These are phyloP conservation scores for Aspergillus panamensis DNA, from an alignment of 495 filamentous ascomycete species.

Conservation along the genomic window DNA sequence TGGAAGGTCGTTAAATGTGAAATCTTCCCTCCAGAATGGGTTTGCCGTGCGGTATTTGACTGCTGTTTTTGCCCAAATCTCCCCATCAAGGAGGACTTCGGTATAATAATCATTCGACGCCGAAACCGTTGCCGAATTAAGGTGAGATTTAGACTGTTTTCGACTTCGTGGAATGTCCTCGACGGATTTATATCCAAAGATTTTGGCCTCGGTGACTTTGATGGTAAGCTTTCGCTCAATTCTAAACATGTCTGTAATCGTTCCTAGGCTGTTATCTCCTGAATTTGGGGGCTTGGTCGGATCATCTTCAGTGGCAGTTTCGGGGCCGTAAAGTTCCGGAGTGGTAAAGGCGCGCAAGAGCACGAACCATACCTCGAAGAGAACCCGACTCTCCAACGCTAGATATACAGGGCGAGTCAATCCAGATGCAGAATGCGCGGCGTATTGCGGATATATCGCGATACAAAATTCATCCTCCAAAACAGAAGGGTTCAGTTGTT, in stretches of 20 bases:
- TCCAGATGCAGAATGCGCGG: conserved; percentile 53
- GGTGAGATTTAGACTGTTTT: conserved; percentile 39
- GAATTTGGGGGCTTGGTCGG: conserved; percentile 24
- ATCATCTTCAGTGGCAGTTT: conserved; percentile 32
- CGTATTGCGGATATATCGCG: conserved; percentile 84
- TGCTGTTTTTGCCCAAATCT: conserved; percentile 80
- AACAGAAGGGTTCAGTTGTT: conserved; percentile 86
- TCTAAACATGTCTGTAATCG: conserved; percentile 58
- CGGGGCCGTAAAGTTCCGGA: conserved; percentile 81
- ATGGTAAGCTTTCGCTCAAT: conserved; percentile 60
- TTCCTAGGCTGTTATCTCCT: conserved; percentile 16
- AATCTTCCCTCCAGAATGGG: conserved; percentile 95
- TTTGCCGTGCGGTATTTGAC: conserved; percentile 76
- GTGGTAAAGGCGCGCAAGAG: conserved; percentile 88
- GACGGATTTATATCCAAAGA: conserved; percentile 36
- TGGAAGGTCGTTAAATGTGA: conserved; percentile 81
- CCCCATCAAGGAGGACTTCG: conserved; percentile 88
- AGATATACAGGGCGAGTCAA: conserved; percentile 63
- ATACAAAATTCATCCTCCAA: conserved; percentile 93
- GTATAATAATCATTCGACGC: conserved; percentile 64
- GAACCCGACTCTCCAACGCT: conserved; percentile 76
- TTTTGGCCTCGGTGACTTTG: conserved; percentile 58
- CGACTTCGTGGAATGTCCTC: conserved; percentile 38
- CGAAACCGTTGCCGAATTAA: conserved; percentile 28
- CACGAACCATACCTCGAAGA: conserved; percentile 97